Base-by-base conservation (phyloP, 805 yeast genomes). In the Wickerhamomyces pijperi region DNA sequence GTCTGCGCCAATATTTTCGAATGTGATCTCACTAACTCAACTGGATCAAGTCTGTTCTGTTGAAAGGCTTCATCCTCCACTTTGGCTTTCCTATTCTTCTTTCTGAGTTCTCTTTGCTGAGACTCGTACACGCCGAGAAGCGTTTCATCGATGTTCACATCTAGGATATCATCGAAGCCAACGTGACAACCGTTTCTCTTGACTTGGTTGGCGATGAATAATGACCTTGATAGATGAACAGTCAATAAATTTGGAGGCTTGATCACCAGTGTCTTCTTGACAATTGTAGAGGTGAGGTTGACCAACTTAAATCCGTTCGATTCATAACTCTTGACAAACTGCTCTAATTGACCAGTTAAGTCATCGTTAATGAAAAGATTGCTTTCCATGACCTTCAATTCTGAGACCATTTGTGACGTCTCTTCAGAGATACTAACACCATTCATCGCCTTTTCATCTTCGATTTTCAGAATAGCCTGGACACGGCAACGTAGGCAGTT, bases 171-270 rank as follows among this genome's bases (percentile, higher is more conserved):
- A 11, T 72, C 76, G 49, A 82, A 81, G 8, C 63, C 55, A 5
- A 86, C 86, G 39, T 75, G 65, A 56, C 95, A 84, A 9, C 83
- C 64, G 58, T 85, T 88, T 48, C 95, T 72, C 8, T 78, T 68
- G 2, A 82, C 73, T 15, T 70, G 73, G 33, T 74, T 74, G 8
- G 82, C 85, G 36, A 74, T 69, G 53, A 72, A 87, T 33, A 82
- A 70, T 0, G 97, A 88, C 49, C 97, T 67, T 9, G 95, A 85
- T 33, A 92, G 60, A 56, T 90, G 97, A n/a, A 90, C 61, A 0
- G 83, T 73, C 37, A 92, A 65, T 6, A 84, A 61, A 39, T 72
- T 67, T 0, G 98, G 97, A 4, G 84, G 72, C 39, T 70, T 68
- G 12, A 74, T 65, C 32, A 86, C 68, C 19, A 68, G 65, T 0